Base-by-base conservation (phyloP, 192 early-diverging fungal genomes). In the Coemansia sp. region DNA sequence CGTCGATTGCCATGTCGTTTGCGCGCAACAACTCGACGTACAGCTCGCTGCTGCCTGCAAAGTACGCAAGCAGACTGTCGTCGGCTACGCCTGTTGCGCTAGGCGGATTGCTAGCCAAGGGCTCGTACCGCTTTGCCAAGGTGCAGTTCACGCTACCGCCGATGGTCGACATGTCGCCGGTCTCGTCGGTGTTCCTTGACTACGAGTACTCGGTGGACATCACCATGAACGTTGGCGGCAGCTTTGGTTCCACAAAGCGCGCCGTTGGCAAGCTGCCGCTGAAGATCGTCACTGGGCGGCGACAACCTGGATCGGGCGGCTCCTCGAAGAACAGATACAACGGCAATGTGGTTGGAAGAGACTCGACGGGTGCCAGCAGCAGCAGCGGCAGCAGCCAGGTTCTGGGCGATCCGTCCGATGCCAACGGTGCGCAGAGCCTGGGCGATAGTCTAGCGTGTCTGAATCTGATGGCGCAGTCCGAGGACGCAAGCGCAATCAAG, bases 141-240 rank as follows among this genome's bases (percentile, higher is more conserved):
- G 74, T 81, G 54, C 68, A 68, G 62, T 67, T 81, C 41, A 75
- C 65, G 5, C 36, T 81, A 50, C 78, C 78, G 55, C 65, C 64
- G 0, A 53, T 72, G 36, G 60, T 57, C 0, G 73, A 75, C 6
- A 81, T 81, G 55, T 81, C 72, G 15, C 78, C 78, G 1, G 73
- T 81, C 17, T 81, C 78, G 20, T 75, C 72, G 0, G 78, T 75
- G 62, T 81, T 71, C 30, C 50, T 81, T 23, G 78, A 81, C 50
- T 81, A 71, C 58, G 78, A 81, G 60, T 81, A 81, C 60, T 60
- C 68, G 2, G 63, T 81, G 19, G 72, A 81, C 30, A 75, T 81
- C 27, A 3, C 54, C 14, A 68, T 81, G 72, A 72, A 68, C 8
- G 38, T 81, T 28, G 78, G 68, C 40, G 66, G 72, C 23, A 81